Base-by-base conservation (phyloP, 108 stramenopile species). In the Nannochloropsis granulata region DNA sequence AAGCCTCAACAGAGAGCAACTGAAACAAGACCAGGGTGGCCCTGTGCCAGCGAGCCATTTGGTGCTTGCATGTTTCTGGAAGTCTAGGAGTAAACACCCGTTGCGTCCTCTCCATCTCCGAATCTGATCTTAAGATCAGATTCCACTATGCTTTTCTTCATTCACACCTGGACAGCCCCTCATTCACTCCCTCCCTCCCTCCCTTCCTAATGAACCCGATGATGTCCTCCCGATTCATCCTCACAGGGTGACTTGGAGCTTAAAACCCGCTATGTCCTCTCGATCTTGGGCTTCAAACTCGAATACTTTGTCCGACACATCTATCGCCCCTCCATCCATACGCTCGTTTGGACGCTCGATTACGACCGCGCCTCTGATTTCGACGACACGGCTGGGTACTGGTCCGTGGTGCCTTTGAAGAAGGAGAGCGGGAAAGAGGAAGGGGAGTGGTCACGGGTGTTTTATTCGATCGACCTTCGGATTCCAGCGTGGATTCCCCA, bases 321-420 rank as follows among this genome's bases (percentile, higher is more conserved):
- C 43, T 85, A 88, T 84, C 82, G 42, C 82, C 83, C 83, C 34
- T 43, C 45, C 78, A 23, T 71, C 19, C 78, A 42, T 14, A 79
- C 84, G 25, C 42, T 88, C 81, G 84, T 84, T 26, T 88, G 88
- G 88, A 88, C 88, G 8, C 84, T 88, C 44, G 88, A 88, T 84
- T 88, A 88, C 84, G 45, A 80, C 80, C 45, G 81, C 42, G 21
- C 25, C 43, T 83, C 83, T 81, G 82, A 79, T 8, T 83, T 87
- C 13, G 87, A 85, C 21, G 88, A 88, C 34, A 83, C 88, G 19
- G 88, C 84, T 23, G 88, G 88, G 13, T 85, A 83, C 84, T 88
- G 88, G 88, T 82, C 84, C 82, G 88, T 88, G 82, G 85, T 44
- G 12, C 71, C 79, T 10, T 80, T 43, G 78, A 71, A 83, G 2